Evolutionary conservation across 2,329 filamentous ascomycete genomes (phyloP), one percentile per base, ranked within the genome.

Genomic region (Macroventuria anomochaeta): DNA sequence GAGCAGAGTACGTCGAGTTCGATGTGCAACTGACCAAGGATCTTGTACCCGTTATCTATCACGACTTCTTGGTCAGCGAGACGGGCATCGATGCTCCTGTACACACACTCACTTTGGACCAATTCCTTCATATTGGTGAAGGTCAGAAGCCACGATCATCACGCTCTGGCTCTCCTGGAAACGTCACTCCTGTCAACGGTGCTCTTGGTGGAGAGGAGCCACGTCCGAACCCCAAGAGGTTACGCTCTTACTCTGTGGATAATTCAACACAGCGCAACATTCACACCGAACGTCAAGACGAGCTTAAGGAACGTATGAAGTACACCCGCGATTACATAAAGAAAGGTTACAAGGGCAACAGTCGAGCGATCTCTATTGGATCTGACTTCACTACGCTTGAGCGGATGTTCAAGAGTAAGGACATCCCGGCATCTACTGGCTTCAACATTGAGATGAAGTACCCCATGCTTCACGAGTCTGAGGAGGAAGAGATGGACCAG

Each of bases 401-500:
- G 74, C 91, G 97, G 58, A 87, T 97, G 72, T 97, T 99, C 78
- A 84, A 85, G 66, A 51, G 48, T 29, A 51, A 47, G 2, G 88
- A 93, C 69, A 79, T 99, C 0, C 91, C 92, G 0, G 84, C 89
- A 58, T 82, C 85, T 12, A 89, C 96, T 18, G 93, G 95, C 12
- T 99, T 99, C 83, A 97, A 99, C 76, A 96, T 99, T 64, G 95
- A 99, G 79, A 90, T 99, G 84, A 97, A 99, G 77, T 99, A 99
- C 72, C 95, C 95, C 5, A 97, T 97, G 93, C 85, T 99, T 34
- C 89, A 93, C 72, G 96, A 99, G 80, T 91, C 87, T 53, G 91
- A 97, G 74, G 90, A 96, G 73, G 90, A 97, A 62, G 91, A 96
- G 64, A 97, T 97, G 92, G 93, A 97, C 72, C 90, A 90, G 3